Conservation (phyloP, 2,329 filamentous ascomycete genomes). For the Ascochyta viciae-villosae region DNA sequence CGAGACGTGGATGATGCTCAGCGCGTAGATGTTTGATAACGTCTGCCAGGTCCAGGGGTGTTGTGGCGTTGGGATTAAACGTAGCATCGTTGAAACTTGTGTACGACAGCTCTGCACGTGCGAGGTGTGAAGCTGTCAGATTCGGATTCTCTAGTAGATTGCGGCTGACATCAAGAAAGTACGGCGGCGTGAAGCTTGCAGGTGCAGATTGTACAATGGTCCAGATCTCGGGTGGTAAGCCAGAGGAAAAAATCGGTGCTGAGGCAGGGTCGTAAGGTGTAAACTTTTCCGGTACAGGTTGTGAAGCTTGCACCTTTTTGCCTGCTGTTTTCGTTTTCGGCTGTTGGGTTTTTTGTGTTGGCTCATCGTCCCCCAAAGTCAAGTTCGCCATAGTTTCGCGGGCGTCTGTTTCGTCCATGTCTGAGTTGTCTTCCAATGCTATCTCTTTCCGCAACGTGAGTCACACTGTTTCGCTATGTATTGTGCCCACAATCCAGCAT, state of each 20-base stretch:
- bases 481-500: background rate
- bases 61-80: slow-evolving; percentile 40
- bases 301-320: background rate
- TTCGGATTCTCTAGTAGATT: slow-evolving; percentile 82
- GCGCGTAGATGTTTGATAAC: slow-evolving; percentile 58
- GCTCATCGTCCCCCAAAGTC: background rate
- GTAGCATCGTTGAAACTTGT: slow-evolving; percentile 55
- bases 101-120: slow-evolving; percentile 77
- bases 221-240: slow-evolving; percentile 47
- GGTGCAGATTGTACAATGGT: slow-evolving; percentile 47
- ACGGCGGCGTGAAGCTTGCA: slow-evolving; percentile 68
- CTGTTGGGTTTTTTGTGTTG: background rate
- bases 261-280: slow-evolving; percentile 43
- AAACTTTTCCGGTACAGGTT: slow-evolving; percentile 32
- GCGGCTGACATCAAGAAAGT: slow-evolving; percentile 72
- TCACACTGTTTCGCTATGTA: background rate
- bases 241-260: slow-evolving; percentile 28
- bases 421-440: background rate
- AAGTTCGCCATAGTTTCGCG: background rate
- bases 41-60: slow-evolving; percentile 47
- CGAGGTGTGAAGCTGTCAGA: slow-evolving; percentile 77
- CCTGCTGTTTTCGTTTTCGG: background rate
- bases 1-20: slow-evolving; percentile 46
- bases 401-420: slow-evolving; percentile 2
- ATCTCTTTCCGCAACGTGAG: slow-evolving; percentile 13